phyloP scores from a whole-genome alignment of 106 monocot species.

The Dioscorea alata region DNA sequence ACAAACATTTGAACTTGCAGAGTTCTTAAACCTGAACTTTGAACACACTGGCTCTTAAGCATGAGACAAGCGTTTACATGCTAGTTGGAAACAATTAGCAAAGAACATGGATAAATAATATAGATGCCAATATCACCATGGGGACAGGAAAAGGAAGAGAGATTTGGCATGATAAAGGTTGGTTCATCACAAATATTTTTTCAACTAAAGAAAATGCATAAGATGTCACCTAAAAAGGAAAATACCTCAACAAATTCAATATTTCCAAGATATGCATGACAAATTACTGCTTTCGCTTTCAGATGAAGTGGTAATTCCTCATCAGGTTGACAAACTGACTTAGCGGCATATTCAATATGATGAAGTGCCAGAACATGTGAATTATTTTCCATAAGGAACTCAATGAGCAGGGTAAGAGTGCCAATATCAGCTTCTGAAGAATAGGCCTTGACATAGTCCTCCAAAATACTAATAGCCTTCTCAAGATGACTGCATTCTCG shows the following conservation, averaged over 20 bases:
- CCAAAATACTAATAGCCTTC: slow-evolving; percentile 55
- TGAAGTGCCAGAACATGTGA: slow-evolving; percentile 54
- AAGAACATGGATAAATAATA: not conserved
- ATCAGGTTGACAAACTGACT: slow-evolving; percentile 10
- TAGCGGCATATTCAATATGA: slow-evolving; percentile 32
- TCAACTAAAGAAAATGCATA: too few relatives aligned
- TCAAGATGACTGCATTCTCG: slow-evolving; percentile 50
- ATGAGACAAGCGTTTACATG: not conserved
- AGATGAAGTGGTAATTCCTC: slow-evolving; percentile 36
- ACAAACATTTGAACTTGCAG: not conserved
- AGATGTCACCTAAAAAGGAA: not conserved
- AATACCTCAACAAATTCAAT: slow-evolving; percentile 67
- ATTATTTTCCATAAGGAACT: slow-evolving; percentile 52
- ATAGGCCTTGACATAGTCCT: slow-evolving; percentile 49
- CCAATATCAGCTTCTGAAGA: slow-evolving; percentile 27
- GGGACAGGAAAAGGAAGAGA: too few relatives aligned
- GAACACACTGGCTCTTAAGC: not conserved
- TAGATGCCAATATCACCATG: too few relatives aligned
- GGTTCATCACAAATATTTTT: too few relatives aligned
- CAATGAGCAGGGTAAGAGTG: slow-evolving; percentile 46
- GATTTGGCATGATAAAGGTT: too few relatives aligned
- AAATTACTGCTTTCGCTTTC: slow-evolving; percentile 56
- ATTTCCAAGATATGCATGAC: slow-evolving; percentile 75
- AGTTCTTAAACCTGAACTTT: not conserved
- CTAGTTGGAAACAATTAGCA: not conserved